Evolutionary conservation across 768 basidiomycete species (phyloP), one percentile per base, ranked within the genome.

Genomic region (Tylopilus sp.): DNA sequence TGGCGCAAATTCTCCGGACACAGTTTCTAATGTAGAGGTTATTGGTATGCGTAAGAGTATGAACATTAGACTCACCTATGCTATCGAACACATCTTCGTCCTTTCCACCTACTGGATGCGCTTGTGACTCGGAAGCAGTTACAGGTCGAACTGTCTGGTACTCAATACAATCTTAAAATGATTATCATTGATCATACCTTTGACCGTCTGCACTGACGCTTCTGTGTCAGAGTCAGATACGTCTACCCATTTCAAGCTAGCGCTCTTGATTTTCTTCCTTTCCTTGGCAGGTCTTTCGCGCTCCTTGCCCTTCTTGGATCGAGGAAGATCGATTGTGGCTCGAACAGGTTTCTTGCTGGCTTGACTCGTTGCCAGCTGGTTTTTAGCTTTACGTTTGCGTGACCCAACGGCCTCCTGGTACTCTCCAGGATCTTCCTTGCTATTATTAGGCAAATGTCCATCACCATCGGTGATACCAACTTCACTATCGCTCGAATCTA

Each of bases 321-420:
- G 21, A 34, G 33, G 19, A 1, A 14, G 5, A 30, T 22, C 10
- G 13, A 25, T 6, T n/a, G n/a, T n/a, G 33, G 44, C 28, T 6
- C 11, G 22, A 10, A 9, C 9, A 6, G 17, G 26, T 28, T 46
- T 45, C 36, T 52, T 46, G 21, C 7, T 12, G 36, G 24, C 42
- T 26, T 26, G 21, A 48, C 37, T 16, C 17, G 37, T 14, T n/a
- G 13, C 26, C 4, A 4, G 5, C 17, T 36, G 21, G 19, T 40
- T 49, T 38, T 31, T 40, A 6, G 45, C 45, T 45, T 53, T 53
- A 19, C 21, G n/a, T 28, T 53, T 53, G 10, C 26, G n/a, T 22
- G 46, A 48, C 3, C 13, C 19, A 0, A 1, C 4, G 19, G n/a
- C 19, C 8, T 42, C 45, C 36, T 43, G 26, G 13, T 48, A 53